Conservation (phyloP, 2,329 filamentous ascomycete species). For the Madurella fahalii region DNA sequence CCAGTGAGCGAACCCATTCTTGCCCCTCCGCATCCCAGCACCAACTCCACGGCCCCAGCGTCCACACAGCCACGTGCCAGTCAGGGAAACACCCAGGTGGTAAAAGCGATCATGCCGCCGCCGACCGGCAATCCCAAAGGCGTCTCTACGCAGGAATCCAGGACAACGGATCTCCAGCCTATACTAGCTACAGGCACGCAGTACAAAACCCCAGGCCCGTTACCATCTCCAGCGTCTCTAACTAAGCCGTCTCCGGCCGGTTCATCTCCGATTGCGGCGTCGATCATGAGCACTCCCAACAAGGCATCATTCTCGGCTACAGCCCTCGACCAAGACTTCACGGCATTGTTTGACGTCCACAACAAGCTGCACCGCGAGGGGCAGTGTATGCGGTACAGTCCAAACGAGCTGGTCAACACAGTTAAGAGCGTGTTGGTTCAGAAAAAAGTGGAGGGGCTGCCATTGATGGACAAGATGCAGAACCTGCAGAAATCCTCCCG, state of each 20-base stretch:
- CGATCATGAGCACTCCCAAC: background rate
- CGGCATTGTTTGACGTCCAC: background rate
- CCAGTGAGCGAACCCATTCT: background rate
- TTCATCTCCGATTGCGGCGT: background rate
- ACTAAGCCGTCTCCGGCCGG: background rate
- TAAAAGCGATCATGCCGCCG: background rate
- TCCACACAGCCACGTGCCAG: background rate
- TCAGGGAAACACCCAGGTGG: background rate
- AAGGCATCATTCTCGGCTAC: background rate
- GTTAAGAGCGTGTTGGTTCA: background rate
- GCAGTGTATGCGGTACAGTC: slow-evolving; percentile 9
- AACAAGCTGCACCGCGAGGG: slow-evolving; percentile 6
- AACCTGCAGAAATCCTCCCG: slow-evolving; percentile 5
- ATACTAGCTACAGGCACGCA: slow-evolving; percentile 16
- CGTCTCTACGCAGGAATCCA: background rate
- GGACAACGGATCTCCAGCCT: slow-evolving; percentile 6
- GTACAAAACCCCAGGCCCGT: slow-evolving; percentile 3
- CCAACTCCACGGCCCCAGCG: background rate
- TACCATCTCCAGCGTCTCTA: background rate
- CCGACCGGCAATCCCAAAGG: background rate
- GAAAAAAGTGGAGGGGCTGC: slow-evolving; percentile 7
- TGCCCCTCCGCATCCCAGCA: background rate
- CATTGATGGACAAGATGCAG: slow-evolving; percentile 21
- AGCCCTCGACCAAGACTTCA: background rate
- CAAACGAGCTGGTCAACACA: slow-evolving; percentile 8